Conservation (phyloP, 768 basidiomycete species). For the Boletus pseudo-olivaceus region DNA sequence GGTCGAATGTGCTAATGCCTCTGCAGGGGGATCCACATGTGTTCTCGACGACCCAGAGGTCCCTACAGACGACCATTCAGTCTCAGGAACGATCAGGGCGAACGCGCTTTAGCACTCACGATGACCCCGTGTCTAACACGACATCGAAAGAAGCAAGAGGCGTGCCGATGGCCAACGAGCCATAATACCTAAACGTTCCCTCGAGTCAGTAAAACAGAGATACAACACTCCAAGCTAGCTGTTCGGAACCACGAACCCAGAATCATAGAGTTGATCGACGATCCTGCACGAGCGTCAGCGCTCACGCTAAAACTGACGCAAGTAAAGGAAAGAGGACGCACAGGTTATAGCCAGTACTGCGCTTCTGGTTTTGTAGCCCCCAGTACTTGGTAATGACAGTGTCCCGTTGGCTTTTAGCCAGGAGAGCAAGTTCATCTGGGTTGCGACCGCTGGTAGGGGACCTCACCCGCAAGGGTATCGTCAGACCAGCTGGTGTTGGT, state of each 20-base stretch:
- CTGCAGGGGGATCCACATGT: constrained; percentile 32
- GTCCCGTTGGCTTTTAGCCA: constrained; percentile 46
- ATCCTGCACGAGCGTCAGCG: constrained; percentile 38
- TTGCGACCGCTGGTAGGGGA: constrained; percentile 3
- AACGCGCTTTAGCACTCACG: constrained; percentile 15
- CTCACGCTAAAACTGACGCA: no score
- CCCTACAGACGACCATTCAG: constrained; percentile 28
- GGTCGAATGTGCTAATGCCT: constrained; percentile 30
- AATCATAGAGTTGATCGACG: constrained; percentile 62
- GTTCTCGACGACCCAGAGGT: constrained; percentile 48
- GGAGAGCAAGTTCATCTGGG: constrained; percentile 2
- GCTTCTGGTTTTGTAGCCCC: constrained; percentile 31
- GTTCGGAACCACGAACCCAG: constrained; percentile 42
- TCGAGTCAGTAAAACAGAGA: not conserved
- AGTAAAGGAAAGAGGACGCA: constrained; percentile 25
- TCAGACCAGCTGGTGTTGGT: constrained; percentile 8
- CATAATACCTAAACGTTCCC: constrained; percentile 32
- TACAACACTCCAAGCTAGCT: not conserved
- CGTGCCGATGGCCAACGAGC: constrained; percentile 42
- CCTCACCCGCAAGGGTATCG: constrained; percentile 22
- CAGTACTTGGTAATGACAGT: constrained; percentile 45
- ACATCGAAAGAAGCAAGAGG: constrained; percentile 46
- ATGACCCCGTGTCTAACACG: constrained; percentile 52
- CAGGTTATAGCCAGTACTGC: constrained; percentile 52
- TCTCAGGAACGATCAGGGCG: not conserved